phyloP scores from a whole-genome alignment of 345 rosid genomes.

The Salix caprea region DNA sequence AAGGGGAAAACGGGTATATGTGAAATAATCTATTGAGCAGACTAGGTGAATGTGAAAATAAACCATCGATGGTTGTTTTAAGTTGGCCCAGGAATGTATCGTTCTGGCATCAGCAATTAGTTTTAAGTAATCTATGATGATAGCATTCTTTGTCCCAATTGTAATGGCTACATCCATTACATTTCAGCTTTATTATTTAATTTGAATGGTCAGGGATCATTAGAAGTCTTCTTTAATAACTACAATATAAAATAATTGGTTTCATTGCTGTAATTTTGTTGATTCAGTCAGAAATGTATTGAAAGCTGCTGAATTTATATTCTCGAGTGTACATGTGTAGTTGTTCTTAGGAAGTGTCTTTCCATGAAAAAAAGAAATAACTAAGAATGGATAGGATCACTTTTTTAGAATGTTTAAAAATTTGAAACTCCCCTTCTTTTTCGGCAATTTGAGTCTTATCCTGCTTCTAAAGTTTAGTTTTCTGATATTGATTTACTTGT shows the following conservation, averaged over 20 bases:
- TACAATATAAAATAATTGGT: not conserved
- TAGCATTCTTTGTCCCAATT: too few species aligned
- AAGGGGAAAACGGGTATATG: not conserved
- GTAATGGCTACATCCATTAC: not conserved
- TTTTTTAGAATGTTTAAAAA: not conserved
- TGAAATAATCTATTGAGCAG: not conserved
- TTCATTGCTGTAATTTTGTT: not conserved
- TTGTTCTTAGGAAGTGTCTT: too few species aligned
- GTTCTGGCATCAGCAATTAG: not conserved
- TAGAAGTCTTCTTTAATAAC: not conserved
- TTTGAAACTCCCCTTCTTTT: not conserved
- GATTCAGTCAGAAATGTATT: not conserved
- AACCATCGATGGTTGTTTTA: not conserved
- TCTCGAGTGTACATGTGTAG: not conserved
- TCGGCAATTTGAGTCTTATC: not conserved
- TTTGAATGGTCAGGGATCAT: not conserved
- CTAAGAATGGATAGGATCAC: not conserved
- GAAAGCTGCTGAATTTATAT: too few species aligned
- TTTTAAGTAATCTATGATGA: too few species aligned
- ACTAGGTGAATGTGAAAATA: not conserved
- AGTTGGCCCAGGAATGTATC: not conserved
- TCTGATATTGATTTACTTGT: not conserved
- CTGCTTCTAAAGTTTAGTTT: not conserved
- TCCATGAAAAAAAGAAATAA: too few species aligned
- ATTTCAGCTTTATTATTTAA: not conserved